phyloP scores from a whole-genome alignment of 2,329 filamentous ascomycete species.

The Corinectria fuckeliana region DNA sequence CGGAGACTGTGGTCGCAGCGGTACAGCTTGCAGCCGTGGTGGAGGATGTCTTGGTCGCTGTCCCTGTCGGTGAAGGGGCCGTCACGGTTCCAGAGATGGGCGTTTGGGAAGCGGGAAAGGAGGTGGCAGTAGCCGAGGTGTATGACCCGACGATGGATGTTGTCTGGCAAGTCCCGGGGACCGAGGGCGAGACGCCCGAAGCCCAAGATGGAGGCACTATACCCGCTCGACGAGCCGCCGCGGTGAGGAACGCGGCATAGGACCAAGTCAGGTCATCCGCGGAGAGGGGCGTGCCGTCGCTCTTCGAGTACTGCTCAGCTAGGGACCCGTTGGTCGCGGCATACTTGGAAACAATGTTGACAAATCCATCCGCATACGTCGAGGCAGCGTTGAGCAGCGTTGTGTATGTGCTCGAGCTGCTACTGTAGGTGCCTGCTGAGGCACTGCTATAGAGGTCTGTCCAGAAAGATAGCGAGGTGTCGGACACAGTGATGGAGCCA shows the following conservation, averaged over 20 bases:
- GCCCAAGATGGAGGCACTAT: conserved; percentile 65
- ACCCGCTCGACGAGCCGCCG: conserved; percentile 61
- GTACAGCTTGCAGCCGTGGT: conserved; percentile 46
- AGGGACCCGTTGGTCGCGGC: conserved; percentile 67
- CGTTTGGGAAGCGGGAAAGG: conserved; percentile 58
- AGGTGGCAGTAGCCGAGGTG: conserved; percentile 52
- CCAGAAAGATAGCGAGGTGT: conserved; percentile 75
- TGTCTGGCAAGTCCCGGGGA: conserved; percentile 57
- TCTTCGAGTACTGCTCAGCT: conserved; percentile 69
- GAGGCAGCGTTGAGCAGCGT: conserved; percentile 63
- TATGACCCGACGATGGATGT: conserved; percentile 59
- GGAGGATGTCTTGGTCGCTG: conserved; percentile 32
- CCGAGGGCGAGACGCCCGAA: conserved; percentile 47
- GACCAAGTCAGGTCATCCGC: conserved; percentile 76
- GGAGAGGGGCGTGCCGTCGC: conserved; percentile 61
- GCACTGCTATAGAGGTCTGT: conserved; percentile 65
- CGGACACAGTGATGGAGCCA: conserved; percentile 69
- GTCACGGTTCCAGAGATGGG: conserved; percentile 44
- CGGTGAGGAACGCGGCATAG: conserved; percentile 73
- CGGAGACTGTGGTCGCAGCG: conserved; percentile 54
- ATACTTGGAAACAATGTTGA: conserved; percentile 68
- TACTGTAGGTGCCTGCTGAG: conserved; percentile 66
- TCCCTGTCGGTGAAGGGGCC: conserved; percentile 40
- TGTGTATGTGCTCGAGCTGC: conserved; percentile 54
- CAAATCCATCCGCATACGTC: conserved; percentile 66